phyloP scores from a whole-genome alignment of 805 yeast genomes.

The Yamadazyma laniorum region DNA sequence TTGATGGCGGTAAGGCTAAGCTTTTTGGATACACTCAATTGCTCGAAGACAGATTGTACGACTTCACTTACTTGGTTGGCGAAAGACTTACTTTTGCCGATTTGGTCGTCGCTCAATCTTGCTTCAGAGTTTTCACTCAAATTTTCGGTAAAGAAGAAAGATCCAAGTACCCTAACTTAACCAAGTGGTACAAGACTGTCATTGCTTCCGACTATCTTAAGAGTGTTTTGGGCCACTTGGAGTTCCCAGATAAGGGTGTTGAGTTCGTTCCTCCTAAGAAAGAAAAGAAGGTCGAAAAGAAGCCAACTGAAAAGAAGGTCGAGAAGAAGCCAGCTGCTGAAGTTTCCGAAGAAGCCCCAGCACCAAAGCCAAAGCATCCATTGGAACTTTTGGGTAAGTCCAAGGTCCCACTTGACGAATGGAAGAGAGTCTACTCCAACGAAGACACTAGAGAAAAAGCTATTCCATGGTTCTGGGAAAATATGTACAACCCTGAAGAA shows the following conservation, averaged over 20 bases:
- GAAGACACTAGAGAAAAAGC: constrained; percentile 94
- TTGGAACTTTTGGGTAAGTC: constrained; percentile 78
- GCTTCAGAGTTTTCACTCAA: constrained; percentile 54
- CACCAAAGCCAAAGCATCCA: constrained; percentile 88
- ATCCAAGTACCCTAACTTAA: constrained; percentile 55
- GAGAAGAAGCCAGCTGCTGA: constrained; percentile 28
- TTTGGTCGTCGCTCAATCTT: constrained; percentile 48
- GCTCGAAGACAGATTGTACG: constrained; percentile 56
- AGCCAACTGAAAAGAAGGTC: constrained; percentile 32
- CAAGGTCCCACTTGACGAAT: constrained; percentile 73
- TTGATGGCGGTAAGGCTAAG: constrained; percentile 45
- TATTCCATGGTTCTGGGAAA: constrained; percentile 96
- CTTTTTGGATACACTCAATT: constrained; percentile 27
- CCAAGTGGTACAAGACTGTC: constrained; percentile 72
- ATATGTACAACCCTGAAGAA: constrained; percentile 85
- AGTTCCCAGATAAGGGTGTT: constrained; percentile 63
- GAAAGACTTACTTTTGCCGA: constrained; percentile 60
- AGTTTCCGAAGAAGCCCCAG: constrained; percentile 44
- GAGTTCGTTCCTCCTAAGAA: constrained; percentile 71
- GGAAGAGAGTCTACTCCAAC: constrained; percentile 96
- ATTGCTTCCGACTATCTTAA: constrained; percentile 45
- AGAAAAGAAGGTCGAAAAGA: constrained; percentile 54
- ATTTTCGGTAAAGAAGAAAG: constrained; percentile 68
- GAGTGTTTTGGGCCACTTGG: constrained; percentile 48
- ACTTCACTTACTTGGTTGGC: constrained; percentile 67